Evolutionary conservation across 495 filamentous ascomycete genomes (phyloP), one percentile per base, ranked within the genome.

Genomic region (Trichocladium uniseriatum): DNA sequence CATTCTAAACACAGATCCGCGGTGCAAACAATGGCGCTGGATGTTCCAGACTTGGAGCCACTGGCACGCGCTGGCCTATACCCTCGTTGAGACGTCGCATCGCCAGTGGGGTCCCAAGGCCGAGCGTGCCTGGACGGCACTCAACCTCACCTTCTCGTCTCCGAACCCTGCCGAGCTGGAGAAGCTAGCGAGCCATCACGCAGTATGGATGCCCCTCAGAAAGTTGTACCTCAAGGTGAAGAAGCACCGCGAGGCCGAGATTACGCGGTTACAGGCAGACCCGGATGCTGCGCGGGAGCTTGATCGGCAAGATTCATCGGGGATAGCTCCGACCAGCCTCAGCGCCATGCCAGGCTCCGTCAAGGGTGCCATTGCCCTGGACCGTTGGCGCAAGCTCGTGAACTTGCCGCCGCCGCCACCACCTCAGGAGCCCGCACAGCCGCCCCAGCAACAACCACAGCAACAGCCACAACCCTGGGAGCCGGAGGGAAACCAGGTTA

Each of bases 21-120:
- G 76, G 9, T 78, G 77, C 3, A 73, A 76, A 43, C 76, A 81
- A 45, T 94, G 84, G 80, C 74, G 78, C 20, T 95, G 89, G 89
- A 74, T 89, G 8, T 89, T 88, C 66, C 76, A 80, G 57, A 86
- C 81, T 0, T 88, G 90, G 61, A 81, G 82, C 16, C 86, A 91
- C 49, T 88, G 83, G 82, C 84, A 91, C 52, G 85, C 87, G 5
- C 74, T 92, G 3, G 84, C 82, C 2, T 86, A 86, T 56, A 72
- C 82, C 4, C 64, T 95, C 8, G 76, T 86, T 1, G 91, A 96
- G 56, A 73, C 94, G 4, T 84, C 83, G 57, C 77, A 84, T 20
- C 79, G 87, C 19, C 79, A 83, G 16, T 76, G 80, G 81, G 55
- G 70, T 9, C 59, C 65, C 20, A 71, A 84, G 11, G 84, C 86